Percentiles rank a stretch among this genome's conserved stretches.
These are phyloP conservation scores for Chaetomiaceae sp. DNA, from an alignment of 2,329 filamentous ascomycete species.

Conservation along the genomic window DNA sequence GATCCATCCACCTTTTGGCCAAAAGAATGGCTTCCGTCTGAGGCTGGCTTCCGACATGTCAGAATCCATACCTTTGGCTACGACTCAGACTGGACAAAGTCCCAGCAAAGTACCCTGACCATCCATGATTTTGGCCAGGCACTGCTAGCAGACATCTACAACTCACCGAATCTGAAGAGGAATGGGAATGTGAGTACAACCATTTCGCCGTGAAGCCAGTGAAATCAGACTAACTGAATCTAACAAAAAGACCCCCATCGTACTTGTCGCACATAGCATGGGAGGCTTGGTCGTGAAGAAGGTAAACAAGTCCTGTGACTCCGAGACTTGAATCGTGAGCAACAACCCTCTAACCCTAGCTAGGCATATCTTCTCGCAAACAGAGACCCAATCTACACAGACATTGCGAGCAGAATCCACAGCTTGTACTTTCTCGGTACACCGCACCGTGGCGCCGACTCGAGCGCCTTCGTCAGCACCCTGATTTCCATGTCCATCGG, in stretches of 20 bases:
- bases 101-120: constrained; percentile 15
- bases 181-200: constrained; percentile 19
- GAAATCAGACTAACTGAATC: background rate
- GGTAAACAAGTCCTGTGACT: too few species aligned
- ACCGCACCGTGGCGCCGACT: constrained; percentile 26
- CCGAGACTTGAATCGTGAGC: too few species aligned
- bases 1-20: constrained; percentile 37
- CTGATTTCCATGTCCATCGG: constrained; percentile 20
- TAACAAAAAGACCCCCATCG: constrained; percentile 20
- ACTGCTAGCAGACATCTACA: constrained; percentile 21
- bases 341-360: background rate
- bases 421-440: constrained; percentile 31
- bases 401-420: constrained; percentile 25
- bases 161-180: constrained; percentile 20
- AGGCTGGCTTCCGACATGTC: constrained; percentile 29
- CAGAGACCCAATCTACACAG: constrained; percentile 18
- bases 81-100: constrained; percentile 23
- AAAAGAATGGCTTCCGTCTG: constrained; percentile 32
- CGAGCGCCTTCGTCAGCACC: constrained; percentile 22
- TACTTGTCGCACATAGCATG: constrained; percentile 26
- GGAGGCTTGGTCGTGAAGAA: constrained; percentile 25
- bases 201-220: too few species aligned
- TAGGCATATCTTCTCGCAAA: constrained; percentile 22
- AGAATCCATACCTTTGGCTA: constrained; percentile 29
- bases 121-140: constrained; percentile 23